phyloP scores from a whole-genome alignment of 164 flowering plant species.

The Annona squamosa region DNA sequence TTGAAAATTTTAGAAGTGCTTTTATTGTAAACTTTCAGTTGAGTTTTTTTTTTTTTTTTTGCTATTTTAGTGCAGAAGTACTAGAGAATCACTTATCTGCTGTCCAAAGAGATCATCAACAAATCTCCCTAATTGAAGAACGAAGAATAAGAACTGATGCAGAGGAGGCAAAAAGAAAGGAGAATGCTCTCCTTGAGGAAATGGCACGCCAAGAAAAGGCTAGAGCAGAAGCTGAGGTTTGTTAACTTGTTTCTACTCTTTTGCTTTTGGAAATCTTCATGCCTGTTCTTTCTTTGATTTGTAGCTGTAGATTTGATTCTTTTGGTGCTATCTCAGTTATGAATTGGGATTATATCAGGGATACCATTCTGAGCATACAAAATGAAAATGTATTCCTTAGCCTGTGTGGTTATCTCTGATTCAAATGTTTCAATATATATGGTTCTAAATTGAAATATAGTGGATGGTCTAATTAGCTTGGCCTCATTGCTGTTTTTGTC shows the following conservation, averaged over 20 bases:
- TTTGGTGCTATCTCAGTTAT: too few species aligned
- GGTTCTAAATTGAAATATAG: too few species aligned
- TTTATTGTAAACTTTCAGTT: background rate
- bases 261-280: background rate
- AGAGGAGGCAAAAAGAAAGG: slow-evolving; percentile 83
- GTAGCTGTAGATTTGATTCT: background rate
- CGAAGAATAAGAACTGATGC: slow-evolving; percentile 75
- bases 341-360: too few species aligned
- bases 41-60: slow-evolving; percentile 6
- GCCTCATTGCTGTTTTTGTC: too few species aligned
- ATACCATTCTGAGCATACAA: too few species aligned
- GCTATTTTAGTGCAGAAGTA: slow-evolving; percentile 69
- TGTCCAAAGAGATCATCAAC: slow-evolving; percentile 77
- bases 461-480: too few species aligned
- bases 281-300: background rate
- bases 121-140: slow-evolving; percentile 80
- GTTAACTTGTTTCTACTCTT: background rate
- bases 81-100: slow-evolving; percentile 79
- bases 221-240: slow-evolving; percentile 70
- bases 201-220: slow-evolving; percentile 60
- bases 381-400: too few species aligned
- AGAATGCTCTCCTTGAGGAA: slow-evolving; percentile 67
- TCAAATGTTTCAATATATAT: too few species aligned
- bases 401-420: too few species aligned
- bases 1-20: background rate